Evolutionary conservation across 2,329 filamentous ascomycete genomes (phyloP), one percentile per base, ranked within the genome.

Genomic region (Leptographium wingfieldii): DNA sequence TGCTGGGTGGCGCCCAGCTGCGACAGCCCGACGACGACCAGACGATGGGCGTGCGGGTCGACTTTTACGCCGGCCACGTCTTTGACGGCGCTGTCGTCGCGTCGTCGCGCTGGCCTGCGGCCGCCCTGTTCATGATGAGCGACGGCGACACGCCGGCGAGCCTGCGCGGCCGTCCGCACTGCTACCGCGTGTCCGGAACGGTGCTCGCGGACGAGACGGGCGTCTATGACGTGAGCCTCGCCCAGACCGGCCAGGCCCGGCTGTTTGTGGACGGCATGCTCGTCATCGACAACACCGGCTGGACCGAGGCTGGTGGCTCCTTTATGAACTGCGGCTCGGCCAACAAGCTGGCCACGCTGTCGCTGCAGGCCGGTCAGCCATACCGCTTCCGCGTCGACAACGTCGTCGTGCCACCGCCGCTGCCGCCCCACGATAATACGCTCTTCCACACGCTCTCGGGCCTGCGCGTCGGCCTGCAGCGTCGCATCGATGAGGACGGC

Each of bases 311-410:
- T 22, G 22, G 22, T 1, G 22, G 22, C 22, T 22, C 22, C 1
- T 22, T 22, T 22, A 22, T 22, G 22, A 22, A 22, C 22, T 22
- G 22, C 22, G 22, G 22, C 22, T 22, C 22, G 22, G 22, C 22
- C 22, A 22, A 22, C 22, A 22, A 22, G 22, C 22, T 22, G 22
- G 22, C 22, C 22, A 22, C 22, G 22, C 22, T 22, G 22, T 22
- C 22, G 22, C 22, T 61, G 11, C 27, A 14, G n/a, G 76, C 77
- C 56, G 81, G 78, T 19, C 73, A 79, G 63, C 75, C 75, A 10
- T 85, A 85, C 70, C 71, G 75, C 59, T 64, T 80, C 63, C 70
- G 78, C 49, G 74, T 84, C 58, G 75, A 82, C 59, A 49, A 56
- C 31, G 9, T 66, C 19, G 65, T 65, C 14, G 54, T 57, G 6